phyloP scores from a whole-genome alignment of 78 protist genomes.

The Mantamonas sphyraenae region DNA sequence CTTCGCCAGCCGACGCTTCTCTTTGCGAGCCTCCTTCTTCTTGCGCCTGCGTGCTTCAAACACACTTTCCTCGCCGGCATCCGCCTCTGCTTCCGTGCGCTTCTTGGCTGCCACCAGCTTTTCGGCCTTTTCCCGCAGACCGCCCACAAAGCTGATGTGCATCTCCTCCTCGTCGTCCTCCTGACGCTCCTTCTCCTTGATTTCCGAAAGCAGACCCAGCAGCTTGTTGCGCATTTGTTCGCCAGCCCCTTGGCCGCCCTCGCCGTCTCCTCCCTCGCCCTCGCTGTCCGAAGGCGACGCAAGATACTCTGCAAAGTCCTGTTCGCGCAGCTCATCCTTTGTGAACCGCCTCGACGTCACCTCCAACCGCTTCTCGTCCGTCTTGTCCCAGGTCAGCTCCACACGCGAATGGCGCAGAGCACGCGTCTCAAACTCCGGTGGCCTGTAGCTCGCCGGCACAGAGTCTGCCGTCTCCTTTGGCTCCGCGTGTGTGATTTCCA shows the following conservation, averaged over 20 bases:
- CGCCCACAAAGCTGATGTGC: constrained; percentile 38
- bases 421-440: not conserved
- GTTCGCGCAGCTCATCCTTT: not conserved
- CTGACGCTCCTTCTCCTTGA: too few species aligned
- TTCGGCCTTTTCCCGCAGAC: constrained; percentile 2
- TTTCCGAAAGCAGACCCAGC: too few species aligned
- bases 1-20: too few species aligned
- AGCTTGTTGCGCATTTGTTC: too few species aligned
- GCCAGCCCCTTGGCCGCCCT: not conserved
- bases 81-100: not conserved
- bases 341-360: not conserved
- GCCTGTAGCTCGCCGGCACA: not conserved
- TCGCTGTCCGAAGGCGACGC: not conserved
- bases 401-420: not conserved
- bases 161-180: constrained; percentile 42
- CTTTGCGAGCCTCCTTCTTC: too few species aligned
- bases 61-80: too few species aligned
- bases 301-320: not conserved
- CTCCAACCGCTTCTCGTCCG: not conserved
- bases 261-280: not conserved
- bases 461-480: not conserved
- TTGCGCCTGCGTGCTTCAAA: too few species aligned
- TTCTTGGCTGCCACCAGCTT: not conserved
- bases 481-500: not conserved
- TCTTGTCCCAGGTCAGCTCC: constrained; percentile 11